A percentile compares a stretch with the other conserved stretches of the same genome.
phyloP scores from a whole-genome alignment of 257 asterid species.

The Solanum ossicruentum region DNA sequence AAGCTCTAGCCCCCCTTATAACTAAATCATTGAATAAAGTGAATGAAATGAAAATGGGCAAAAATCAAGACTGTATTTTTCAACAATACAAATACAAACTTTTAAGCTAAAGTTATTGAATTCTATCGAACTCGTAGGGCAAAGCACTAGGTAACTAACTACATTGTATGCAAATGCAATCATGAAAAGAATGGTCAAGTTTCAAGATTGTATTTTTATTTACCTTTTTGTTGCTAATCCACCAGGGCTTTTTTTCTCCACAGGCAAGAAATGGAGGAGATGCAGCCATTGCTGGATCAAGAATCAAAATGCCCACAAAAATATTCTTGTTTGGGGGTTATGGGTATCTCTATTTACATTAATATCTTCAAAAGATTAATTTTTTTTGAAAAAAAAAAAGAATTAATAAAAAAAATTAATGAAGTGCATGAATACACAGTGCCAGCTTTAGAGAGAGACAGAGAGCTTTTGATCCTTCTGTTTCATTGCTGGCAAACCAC shows the following conservation, averaged over 20 bases:
- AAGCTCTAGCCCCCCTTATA: too few species aligned
- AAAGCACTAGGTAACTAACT: too few species aligned
- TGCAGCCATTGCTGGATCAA: conserved; percentile 43
- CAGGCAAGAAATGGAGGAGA: conserved; percentile 34
- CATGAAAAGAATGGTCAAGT: not conserved
- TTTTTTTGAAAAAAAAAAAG: not conserved
- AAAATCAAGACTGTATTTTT: too few species aligned
- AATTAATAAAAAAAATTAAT: not conserved
- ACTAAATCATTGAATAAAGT: too few species aligned
- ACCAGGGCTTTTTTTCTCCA: conserved; percentile 62
- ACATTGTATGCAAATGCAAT: not conserved
- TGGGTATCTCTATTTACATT: conserved; percentile 1
- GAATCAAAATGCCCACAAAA: not conserved
- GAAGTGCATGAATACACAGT: not conserved
- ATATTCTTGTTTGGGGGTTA: not conserved
- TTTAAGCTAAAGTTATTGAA: too few species aligned
- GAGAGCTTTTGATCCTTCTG: not conserved
- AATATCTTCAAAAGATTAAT: not conserved
- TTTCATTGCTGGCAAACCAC: conserved; percentile 22
- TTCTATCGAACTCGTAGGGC: too few species aligned
- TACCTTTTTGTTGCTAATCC: conserved; percentile 65
- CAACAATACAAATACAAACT: too few species aligned
- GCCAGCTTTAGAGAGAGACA: conserved; percentile 15
- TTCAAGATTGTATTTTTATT: not conserved
- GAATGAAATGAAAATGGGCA: too few species aligned